phyloP scores from a whole-genome alignment of 768 basidiomycete species.

The Porpolomopsis calyptriformis region DNA sequence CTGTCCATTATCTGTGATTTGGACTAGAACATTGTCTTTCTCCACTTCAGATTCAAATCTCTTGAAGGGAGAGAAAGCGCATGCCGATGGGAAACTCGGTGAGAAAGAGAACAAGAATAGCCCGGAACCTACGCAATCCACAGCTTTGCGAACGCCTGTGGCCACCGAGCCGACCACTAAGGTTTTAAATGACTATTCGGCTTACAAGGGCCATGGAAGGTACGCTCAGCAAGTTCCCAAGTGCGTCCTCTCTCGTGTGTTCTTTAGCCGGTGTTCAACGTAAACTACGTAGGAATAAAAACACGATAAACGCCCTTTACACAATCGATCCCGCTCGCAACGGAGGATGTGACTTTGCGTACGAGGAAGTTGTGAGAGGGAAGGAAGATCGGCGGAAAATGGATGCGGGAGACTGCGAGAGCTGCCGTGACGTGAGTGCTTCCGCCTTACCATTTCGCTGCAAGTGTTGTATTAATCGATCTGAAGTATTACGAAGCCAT shows the following conservation, averaged over 20 bases:
- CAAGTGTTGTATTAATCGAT: neutral
- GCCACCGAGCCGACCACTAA: conserved; percentile 14
- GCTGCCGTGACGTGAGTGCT: conserved; percentile 54
- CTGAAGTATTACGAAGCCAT: conserved; percentile 69
- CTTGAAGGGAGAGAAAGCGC: neutral
- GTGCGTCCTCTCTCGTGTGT: conserved; percentile 9
- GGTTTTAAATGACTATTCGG: conserved; percentile 29
- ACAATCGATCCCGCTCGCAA: conserved; percentile 59
- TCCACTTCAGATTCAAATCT: neutral
- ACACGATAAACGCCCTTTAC: conserved; percentile 53
- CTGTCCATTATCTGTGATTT: neutral
- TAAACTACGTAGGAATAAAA: conserved; percentile 17
- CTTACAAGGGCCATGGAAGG: conserved; percentile 49
- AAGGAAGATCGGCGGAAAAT: conserved; percentile 53
- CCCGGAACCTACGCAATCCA: conserved; percentile 5
- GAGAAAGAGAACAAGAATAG: conserved; percentile 1
- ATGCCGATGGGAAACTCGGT: neutral
- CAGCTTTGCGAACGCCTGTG: conserved; percentile 18
- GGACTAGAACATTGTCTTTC: too few species aligned
- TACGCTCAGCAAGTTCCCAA: conserved; percentile 34
- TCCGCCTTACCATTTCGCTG: neutral
- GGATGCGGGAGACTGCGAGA: conserved; percentile 72
- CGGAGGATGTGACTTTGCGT: conserved; percentile 55
- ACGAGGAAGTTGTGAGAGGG: conserved; percentile 64
- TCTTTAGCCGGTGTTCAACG: neutral